Evolutionary conservation across 1,139 yeast genomes (phyloP), one percentile per base, ranked within the genome.

Genomic region (Blastobotrys raffinosifermentans): DNA sequence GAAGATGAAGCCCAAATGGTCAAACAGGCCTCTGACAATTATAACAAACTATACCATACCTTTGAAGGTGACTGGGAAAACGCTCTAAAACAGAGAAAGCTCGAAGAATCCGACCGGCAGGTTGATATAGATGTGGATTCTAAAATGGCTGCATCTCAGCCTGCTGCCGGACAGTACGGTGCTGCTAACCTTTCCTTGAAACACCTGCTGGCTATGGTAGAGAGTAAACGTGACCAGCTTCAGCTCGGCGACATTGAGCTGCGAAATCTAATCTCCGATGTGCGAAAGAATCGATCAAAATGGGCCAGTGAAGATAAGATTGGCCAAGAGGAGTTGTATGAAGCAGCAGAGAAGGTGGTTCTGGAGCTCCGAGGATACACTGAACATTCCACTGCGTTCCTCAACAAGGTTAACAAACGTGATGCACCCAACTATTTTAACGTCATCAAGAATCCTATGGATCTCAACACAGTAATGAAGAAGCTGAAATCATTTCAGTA

Each of bases 341-440:
- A 93, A 51, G 96, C 96, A 0, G 91, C 96, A 52, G 98, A 93
- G 54, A 89, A 86, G 55, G 98, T 91, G 1, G 91, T 89, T 0
- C 65, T 80, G 45, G 98, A 93, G 53, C 66, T 93, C 29, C 72
- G 98, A 54, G 86, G 93, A 8, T 86, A 82, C 49, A 91, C 98
- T 0, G 97, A 91, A 55, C 97, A 91, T 60, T 89, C 97, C 0
- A 87, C 97, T 0, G 96, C 97, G 1, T 93, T 93, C 54, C 69
- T 93, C 48, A 91, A 89, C 61, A 84, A 86, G 55, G 99, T 93
- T 15, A 85, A 94, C 41, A 91, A 91, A 58, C 72, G 98, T 42
- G 99, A 93, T 54, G 99, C 98, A 0, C 99, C 98, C 5, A 89
- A 91, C 55, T 93, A 93, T 63, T 87, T 87, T 43, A 78, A 80